Evolutionary conservation across 2,329 filamentous ascomycete genomes (phyloP).

Genomic region (Ophiostoma pallidulum): DNA sequence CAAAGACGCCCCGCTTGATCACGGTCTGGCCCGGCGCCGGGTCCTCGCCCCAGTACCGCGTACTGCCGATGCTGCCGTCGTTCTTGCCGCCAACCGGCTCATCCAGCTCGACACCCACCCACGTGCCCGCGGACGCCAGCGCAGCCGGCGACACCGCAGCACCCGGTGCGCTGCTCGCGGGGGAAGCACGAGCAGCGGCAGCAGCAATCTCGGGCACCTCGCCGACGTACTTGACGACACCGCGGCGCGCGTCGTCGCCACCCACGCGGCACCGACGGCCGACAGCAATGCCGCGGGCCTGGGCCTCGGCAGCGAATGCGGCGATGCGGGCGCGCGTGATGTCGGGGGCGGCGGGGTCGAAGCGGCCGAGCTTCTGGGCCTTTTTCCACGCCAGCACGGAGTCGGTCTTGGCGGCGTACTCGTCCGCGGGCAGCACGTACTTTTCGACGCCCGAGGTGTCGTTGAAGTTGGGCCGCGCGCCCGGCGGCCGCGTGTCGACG

Average conservation of each 20-base stretch:
- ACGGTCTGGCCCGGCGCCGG: slow-evolving; percentile 29
- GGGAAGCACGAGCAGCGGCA: neutral
- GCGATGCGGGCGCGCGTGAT: slow-evolving; percentile 64
- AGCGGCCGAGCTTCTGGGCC: slow-evolving; percentile 87
- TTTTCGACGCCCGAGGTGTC: slow-evolving; percentile 78
- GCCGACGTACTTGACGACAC: slow-evolving; percentile 62
- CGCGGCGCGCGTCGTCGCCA: slow-evolving; percentile 58
- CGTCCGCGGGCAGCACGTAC: slow-evolving; percentile 75
- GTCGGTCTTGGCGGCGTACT: slow-evolving; percentile 79
- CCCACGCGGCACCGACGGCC: slow-evolving; percentile 57
- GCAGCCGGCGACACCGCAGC: too few relatives aligned
- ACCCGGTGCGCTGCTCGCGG: neutral
- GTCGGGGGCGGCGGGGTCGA: slow-evolving; percentile 73
- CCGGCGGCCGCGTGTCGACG: slow-evolving; percentile 66
- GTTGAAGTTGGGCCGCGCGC: slow-evolving; percentile 67
- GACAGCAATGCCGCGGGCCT: slow-evolving; percentile 54
- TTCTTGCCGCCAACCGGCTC: slow-evolving; percentile 79
- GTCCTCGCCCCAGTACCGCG: slow-evolving; percentile 59
- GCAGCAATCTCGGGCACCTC: slow-evolving; percentile 57
- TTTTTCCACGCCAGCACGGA: slow-evolving; percentile 95
- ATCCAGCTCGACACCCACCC: slow-evolving; percentile 68
- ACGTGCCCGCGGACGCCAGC: slow-evolving; percentile 48
- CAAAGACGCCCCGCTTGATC: slow-evolving; percentile 67
- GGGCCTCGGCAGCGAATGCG: slow-evolving; percentile 60
- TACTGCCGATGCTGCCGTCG: slow-evolving; percentile 55